A percentile compares a stretch with the other conserved stretches of the same genome.
Conservation (phyloP, 805 yeast species). For the Grigorovia transvaalensis region DNA sequence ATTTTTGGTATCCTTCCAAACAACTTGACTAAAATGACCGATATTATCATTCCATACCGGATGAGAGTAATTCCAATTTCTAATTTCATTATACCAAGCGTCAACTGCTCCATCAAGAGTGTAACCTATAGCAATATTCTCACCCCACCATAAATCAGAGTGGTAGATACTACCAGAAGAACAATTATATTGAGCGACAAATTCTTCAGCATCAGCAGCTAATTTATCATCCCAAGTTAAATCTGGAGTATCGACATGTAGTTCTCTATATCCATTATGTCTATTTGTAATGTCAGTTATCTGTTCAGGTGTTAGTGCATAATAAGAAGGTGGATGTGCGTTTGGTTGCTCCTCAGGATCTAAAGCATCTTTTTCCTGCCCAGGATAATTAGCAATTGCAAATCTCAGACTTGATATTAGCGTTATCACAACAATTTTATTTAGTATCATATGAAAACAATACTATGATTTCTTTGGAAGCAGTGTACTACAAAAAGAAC, state of each 20-base stretch:
- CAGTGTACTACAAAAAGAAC: neutral
- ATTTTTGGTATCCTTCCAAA: slow-evolving; percentile 52
- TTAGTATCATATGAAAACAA: neutral
- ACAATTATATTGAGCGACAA: slow-evolving; percentile 40
- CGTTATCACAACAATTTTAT: neutral
- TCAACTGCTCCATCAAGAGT: slow-evolving; percentile 38
- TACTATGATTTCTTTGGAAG: neutral
- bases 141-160: slow-evolving; percentile 52
- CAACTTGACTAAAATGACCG: slow-evolving; percentile 70
- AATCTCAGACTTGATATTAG: neutral
- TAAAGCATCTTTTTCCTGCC: neutral
- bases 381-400: slow-evolving; percentile 32
- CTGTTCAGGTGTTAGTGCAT: neutral
- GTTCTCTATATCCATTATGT: slow-evolving; percentile 36
- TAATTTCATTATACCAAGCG: slow-evolving; percentile 66
- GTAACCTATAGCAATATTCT: slow-evolving; percentile 64
- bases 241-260: slow-evolving; percentile 16
- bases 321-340: neutral
- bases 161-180: slow-evolving; percentile 56
- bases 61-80: slow-evolving; percentile 42
- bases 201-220: slow-evolving; percentile 39
- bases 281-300: neutral
- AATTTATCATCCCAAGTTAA: slow-evolving; percentile 41
- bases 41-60: slow-evolving; percentile 33
- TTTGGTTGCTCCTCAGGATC: neutral